Percentiles rank a stretch among this genome's conserved stretches.
These are phyloP conservation scores for Rhynchospora tenuis DNA, from an alignment of 176 grass and related monocot genomes.

Conservation along the genomic window DNA sequence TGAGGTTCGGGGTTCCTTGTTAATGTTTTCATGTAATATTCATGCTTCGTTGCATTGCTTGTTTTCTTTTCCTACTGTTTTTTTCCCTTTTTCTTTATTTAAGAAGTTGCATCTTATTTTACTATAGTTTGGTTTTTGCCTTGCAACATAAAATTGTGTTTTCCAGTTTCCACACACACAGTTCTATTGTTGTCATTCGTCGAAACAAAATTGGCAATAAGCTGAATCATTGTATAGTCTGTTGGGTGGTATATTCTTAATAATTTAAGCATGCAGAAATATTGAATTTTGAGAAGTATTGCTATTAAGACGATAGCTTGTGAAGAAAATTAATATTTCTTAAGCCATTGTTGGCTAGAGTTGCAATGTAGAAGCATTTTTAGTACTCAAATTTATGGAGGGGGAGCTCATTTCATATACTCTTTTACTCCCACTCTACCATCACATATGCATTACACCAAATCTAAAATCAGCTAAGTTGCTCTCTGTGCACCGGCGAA, in stretches of 20 bases:
- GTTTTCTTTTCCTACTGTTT: background rate
- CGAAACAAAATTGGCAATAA: background rate
- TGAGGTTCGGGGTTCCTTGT: background rate
- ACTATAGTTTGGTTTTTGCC: background rate
- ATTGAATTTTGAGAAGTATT: background rate
- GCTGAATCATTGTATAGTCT: background rate
- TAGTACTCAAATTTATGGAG: conserved; percentile 14
- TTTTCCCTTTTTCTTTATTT: background rate
- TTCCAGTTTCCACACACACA: background rate
- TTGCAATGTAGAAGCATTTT: background rate
- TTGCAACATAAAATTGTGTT: background rate
- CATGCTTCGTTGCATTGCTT: no score
- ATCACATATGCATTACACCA: conserved; percentile 11
- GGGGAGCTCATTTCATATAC: conserved; percentile 33
- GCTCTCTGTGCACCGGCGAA: conserved; percentile 41
- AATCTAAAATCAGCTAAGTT: background rate
- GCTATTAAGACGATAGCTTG: background rate
- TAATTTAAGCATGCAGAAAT: no score
- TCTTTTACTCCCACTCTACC: conserved; percentile 48
- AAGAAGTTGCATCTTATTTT: background rate
- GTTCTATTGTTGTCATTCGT: background rate
- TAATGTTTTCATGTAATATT: background rate
- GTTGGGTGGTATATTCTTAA: background rate
- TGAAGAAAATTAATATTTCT: background rate
- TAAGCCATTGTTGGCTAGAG: background rate